Evolutionary conservation across 108 stramenopile species (phyloP).

Genomic region (Chaetoceros tenuissimus): DNA sequence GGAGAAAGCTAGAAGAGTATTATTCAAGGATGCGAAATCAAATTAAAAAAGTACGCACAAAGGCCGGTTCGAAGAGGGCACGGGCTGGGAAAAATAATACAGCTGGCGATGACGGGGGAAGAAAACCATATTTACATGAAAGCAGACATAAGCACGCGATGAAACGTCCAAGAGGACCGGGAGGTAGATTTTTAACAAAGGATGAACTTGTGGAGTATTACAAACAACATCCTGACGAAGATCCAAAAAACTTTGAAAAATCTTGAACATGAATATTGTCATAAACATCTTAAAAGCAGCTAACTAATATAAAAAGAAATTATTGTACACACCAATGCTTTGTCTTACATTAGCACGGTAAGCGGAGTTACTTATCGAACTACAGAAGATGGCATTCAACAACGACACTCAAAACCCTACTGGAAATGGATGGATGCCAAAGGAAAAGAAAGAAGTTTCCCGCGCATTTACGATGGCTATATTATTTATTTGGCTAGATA

Average conservation of each 20-base stretch:
- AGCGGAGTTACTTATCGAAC: too few relatives aligned
- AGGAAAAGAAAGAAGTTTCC: too few relatives aligned
- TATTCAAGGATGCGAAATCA: conserved; percentile 12
- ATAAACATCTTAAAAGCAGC: too few relatives aligned
- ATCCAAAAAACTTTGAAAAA: conserved; percentile 13
- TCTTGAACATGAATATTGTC: not conserved
- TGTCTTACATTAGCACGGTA: too few relatives aligned
- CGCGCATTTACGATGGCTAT: too few relatives aligned
- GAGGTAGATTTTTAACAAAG: conserved; percentile 81
- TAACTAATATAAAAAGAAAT: too few relatives aligned
- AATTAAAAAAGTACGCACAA: not conserved
- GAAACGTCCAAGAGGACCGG: conserved; percentile 75
- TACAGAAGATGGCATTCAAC: too few relatives aligned
- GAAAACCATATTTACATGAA: conserved; percentile 73
- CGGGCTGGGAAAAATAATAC: conserved; percentile 18
- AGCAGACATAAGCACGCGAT: conserved; percentile 74
- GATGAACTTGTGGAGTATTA: conserved; percentile 43
- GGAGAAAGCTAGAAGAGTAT: conserved; percentile 63
- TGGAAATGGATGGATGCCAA: too few relatives aligned
- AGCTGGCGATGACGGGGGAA: conserved; percentile 17
- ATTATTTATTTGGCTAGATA: too few relatives aligned
- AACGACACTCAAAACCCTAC: too few relatives aligned
- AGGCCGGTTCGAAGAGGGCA: not conserved
- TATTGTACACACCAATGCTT: too few relatives aligned
- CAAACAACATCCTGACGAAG: conserved; percentile 39